Conservation (phyloP, 306 rosid genomes). For the Neltuma alba region DNA sequence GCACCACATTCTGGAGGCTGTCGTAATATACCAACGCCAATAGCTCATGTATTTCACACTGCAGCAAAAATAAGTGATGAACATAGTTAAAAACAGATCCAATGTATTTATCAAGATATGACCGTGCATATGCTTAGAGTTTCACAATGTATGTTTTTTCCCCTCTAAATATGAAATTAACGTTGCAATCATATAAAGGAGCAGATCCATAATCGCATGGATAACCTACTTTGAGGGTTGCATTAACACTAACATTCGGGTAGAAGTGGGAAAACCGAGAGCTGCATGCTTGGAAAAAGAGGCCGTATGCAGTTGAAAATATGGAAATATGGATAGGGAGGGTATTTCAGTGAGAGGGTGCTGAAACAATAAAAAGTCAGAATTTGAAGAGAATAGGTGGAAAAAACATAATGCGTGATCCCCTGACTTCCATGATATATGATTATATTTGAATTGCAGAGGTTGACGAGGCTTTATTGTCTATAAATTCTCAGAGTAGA, state of each 20-base stretch:
- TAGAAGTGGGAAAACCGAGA: not conserved
- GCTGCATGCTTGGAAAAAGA: not conserved
- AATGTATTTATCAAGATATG: constrained; percentile 25
- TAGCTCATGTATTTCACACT: constrained; percentile 96
- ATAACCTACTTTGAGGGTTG: not conserved
- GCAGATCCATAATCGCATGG: constrained; percentile 33
- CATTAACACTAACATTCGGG: not conserved
- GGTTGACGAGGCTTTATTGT: not conserved
- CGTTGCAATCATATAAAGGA: constrained; percentile 8
- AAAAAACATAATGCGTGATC: not conserved
- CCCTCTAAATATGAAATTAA: not conserved
- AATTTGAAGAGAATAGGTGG: not conserved
- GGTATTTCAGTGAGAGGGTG: not conserved
- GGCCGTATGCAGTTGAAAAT: not conserved
- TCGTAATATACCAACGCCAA: constrained; percentile 96
- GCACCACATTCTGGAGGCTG: constrained; percentile 96
- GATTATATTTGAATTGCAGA: not conserved
- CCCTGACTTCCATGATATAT: not conserved
- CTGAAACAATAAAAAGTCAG: not conserved
- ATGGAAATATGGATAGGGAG: not conserved
- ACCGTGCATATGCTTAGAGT: constrained; percentile 12
- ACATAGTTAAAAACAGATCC: constrained; percentile 30
- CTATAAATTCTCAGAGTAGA: not conserved
- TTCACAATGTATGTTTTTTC: constrained; percentile 13
- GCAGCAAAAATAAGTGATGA: constrained; percentile 42